Conservation (phyloP, 768 basidiomycete genomes). For the Naematelia aurantialba region DNA sequence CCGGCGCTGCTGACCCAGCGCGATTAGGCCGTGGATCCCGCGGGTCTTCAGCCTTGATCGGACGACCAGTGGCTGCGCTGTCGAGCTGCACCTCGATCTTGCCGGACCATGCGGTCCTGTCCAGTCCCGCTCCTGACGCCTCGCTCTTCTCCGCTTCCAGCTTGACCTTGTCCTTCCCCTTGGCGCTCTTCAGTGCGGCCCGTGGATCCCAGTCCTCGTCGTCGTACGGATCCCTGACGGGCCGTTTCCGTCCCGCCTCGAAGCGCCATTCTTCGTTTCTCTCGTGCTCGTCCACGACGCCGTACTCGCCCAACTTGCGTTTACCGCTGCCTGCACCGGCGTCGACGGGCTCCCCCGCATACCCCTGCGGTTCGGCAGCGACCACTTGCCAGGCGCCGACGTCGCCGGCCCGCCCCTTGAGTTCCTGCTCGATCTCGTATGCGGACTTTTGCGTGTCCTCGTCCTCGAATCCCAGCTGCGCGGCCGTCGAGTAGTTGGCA, state of each 20-base stretch:
- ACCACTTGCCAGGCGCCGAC: slow-evolving; percentile 24
- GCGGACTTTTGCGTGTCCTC: slow-evolving; percentile 65
- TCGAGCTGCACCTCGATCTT: slow-evolving; percentile 19
- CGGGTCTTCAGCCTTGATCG: not conserved
- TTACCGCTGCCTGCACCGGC: not conserved
- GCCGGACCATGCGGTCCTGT: slow-evolving; percentile 10
- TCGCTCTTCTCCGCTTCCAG: slow-evolving; percentile 17
- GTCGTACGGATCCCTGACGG: slow-evolving; percentile 59
- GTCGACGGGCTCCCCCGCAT: slow-evolving; percentile 2
- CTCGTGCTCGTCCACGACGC: slow-evolving; percentile 20
- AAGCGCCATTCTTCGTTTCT: slow-evolving; percentile 47
- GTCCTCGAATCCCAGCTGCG: slow-evolving; percentile 73
- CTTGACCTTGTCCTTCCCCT: slow-evolving; percentile 50
- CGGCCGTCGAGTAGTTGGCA: slow-evolving; percentile 83
- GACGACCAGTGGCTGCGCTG: not conserved
- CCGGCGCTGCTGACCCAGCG: too few relatives aligned
- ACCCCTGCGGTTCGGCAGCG: slow-evolving; percentile 13
- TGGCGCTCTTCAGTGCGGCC: slow-evolving; percentile 61
- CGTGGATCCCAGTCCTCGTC: slow-evolving; percentile 81
- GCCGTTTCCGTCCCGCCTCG: slow-evolving; percentile 55
- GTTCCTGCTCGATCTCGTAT: slow-evolving; percentile 59
- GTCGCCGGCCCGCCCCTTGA: slow-evolving; percentile 22
- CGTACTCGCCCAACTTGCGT: slow-evolving; percentile 24
- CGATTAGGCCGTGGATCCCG: too few relatives aligned
- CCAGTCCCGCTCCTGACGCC: slow-evolving; percentile 13